Base-by-base conservation (phyloP, 2,329 filamentous ascomycete species). In the Escovopsis weberi region DNA sequence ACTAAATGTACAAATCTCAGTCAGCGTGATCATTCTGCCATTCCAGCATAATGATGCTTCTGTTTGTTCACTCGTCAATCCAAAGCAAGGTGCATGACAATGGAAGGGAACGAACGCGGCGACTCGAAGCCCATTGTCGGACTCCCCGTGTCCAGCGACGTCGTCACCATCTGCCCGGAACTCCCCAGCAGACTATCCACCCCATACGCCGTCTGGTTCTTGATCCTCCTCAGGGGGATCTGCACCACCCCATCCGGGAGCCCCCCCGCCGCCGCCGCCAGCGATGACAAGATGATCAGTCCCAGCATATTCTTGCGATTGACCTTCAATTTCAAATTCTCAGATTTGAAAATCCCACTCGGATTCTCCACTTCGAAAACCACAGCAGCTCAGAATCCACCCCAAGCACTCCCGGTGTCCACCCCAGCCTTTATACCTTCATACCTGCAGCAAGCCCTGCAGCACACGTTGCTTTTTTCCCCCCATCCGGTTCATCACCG, bases 131-230 rank as follows among this genome's bases (percentile, higher is more conserved):
- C 43, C 23, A 45, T 43, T 1, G 45, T 45, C 11, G 43, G 43
- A 37, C 47, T 48, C 12, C 45, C 45, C 11, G 45, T 48, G 19
- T 48, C 47, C n/a, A 40, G 42, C 7, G 37, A 38, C 12, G 40
- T 42, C 19, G 39, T 41, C 11, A 38, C 45, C 33, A 30, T 45
- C 40, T 48, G 47, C 1, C 42, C 43, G 6, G 47, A 43, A 38
- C 37, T 48, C 10, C 47, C 45, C 11, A 48, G 37, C 23, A 32
- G 26, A 33, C 45, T 36, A 26, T 48, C 47, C 12, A 43, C 42
- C 12, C 45, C 47, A 33, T 48, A 48, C 11, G 47, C 47, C 6
- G 12, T 39, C 32, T 48, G 41, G 12, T 47, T 43, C 39, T 45
- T 48, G 33, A 42, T 45, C 37, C 47, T 40, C 35, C 39, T 38